These are phyloP conservation scores for Talaromyces islandicus DNA, from an alignment of 2,329 filamentous ascomycete genomes.

Conservation along the genomic window DNA sequence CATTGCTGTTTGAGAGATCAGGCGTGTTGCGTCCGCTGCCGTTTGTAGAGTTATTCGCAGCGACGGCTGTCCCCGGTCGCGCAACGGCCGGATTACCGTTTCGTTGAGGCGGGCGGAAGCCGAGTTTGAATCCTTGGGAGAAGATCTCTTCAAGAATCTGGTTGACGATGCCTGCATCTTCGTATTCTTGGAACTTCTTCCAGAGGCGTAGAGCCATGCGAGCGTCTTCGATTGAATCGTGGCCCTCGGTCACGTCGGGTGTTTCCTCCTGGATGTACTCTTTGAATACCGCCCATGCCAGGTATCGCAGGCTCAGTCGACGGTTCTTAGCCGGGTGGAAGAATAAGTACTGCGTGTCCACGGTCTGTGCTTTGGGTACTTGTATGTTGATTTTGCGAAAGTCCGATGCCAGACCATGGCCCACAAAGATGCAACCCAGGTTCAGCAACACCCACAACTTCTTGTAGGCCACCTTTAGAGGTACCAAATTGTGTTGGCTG, in stretches of 20 bases:
- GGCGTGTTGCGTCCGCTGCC: constrained; percentile 37
- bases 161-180: constrained; percentile 77
- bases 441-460: constrained; percentile 97
- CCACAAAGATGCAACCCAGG: constrained; percentile 86
- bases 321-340: constrained; percentile 73
- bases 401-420: constrained; percentile 88
- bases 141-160: constrained; percentile 85
- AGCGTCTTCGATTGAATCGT: constrained; percentile 95
- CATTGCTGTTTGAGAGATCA: constrained; percentile 16
- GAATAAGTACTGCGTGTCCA: constrained; percentile 91
- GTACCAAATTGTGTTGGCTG: constrained; percentile 76
- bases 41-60: constrained; percentile 22
- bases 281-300: constrained; percentile 85
- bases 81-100: constrained; percentile 17
- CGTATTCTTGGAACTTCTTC: constrained; percentile 83
- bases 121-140: constrained; percentile 53
- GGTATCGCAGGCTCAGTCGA: constrained; percentile 84
- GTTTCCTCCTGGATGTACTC: constrained; percentile 90
- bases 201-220: constrained; percentile 83
- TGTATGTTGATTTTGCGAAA: constrained; percentile 98
- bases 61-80: constrained; percentile 32
- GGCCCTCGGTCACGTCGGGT: constrained; percentile 42
- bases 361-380: constrained; percentile 80
- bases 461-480: constrained; percentile 90
- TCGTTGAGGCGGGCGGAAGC: constrained; percentile 51